These are phyloP conservation scores for Penicillium sp. DNA, from an alignment of 2,329 filamentous ascomycete species.

Conservation along the genomic window DNA sequence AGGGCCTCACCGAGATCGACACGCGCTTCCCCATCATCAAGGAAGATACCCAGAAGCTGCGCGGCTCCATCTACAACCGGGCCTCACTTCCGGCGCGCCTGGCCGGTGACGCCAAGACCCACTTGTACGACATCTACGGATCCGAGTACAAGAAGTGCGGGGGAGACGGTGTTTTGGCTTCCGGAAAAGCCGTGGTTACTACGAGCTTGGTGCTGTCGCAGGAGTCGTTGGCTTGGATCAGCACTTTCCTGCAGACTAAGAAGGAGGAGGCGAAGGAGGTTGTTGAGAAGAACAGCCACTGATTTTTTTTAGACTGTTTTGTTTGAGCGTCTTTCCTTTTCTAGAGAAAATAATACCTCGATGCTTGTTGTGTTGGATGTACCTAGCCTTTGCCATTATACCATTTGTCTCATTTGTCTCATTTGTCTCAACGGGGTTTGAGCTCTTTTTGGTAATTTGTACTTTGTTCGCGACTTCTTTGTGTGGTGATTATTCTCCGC, in stretches of 20 bases:
- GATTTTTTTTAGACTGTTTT: slow-evolving; percentile 11
- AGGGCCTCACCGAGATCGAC: slow-evolving; percentile 70
- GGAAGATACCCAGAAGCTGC: slow-evolving; percentile 72
- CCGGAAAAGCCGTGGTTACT: slow-evolving; percentile 69
- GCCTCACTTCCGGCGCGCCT: slow-evolving; percentile 66
- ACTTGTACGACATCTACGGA: slow-evolving; percentile 46
- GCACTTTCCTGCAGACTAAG: slow-evolving; percentile 61
- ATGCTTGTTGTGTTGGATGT: neutral
- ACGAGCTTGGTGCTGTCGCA: slow-evolving; percentile 68
- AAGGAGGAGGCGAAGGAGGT: slow-evolving; percentile 63
- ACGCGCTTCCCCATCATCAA: slow-evolving; percentile 71
- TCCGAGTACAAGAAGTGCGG: slow-evolving; percentile 51
- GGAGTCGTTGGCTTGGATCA: slow-evolving; percentile 65
- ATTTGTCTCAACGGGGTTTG: neutral
- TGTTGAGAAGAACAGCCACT: slow-evolving; percentile 48
- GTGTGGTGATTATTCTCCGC: too few relatives aligned
- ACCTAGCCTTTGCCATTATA: neutral
- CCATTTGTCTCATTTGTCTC: neutral
- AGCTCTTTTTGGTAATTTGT: neutral
- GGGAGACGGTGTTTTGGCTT: slow-evolving; percentile 63
- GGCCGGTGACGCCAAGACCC: slow-evolving; percentile 57
- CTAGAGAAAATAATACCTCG: slow-evolving; percentile 29
- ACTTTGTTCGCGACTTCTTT: neutral
- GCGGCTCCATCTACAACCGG: slow-evolving; percentile 63
- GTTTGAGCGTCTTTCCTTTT: slow-evolving; percentile 8